Evolutionary conservation across 768 basidiomycete species (phyloP).

Genomic region (Rhizopogon salebrosus): DNA sequence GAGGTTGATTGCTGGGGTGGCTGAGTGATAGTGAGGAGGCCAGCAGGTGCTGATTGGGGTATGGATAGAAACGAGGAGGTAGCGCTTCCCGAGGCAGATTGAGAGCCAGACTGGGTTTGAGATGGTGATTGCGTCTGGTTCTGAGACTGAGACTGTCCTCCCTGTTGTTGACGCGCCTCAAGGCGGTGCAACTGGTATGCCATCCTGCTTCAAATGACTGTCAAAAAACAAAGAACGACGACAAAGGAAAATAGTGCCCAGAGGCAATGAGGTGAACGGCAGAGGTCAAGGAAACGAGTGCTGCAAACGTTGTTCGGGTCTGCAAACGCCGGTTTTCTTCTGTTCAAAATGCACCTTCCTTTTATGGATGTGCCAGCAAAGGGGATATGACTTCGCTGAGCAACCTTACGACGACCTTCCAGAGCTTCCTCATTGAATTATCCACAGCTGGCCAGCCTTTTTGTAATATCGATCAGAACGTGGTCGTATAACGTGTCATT

Average conservation of each 20-base stretch:
- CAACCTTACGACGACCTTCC: too few species aligned
- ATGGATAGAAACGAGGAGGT: slow-evolving; percentile 26
- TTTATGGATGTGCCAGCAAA: background rate
- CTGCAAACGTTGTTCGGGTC: slow-evolving; percentile 5
- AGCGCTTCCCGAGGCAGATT: slow-evolving; percentile 4
- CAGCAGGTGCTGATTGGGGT: slow-evolving; percentile 50
- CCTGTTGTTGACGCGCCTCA: slow-evolving; percentile 4
- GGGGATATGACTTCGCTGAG: too few species aligned
- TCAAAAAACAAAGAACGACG: background rate
- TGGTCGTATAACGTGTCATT: too few species aligned
- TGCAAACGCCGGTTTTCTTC: background rate
- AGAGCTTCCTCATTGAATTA: too few species aligned
- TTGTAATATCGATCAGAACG: too few species aligned
- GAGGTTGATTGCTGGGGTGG: slow-evolving; percentile 79
- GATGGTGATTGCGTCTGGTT: slow-evolving; percentile 2
- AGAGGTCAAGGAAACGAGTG: background rate
- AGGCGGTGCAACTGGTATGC: background rate
- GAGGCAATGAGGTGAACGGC: slow-evolving; percentile 1
- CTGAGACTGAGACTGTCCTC: background rate
- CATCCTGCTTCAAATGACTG: background rate
- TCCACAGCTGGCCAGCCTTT: too few species aligned
- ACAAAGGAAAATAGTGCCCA: background rate
- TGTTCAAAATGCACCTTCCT: background rate
- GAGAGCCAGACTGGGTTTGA: slow-evolving; percentile 7
- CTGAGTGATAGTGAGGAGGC: slow-evolving; percentile 69